Base-by-base conservation (phyloP, 306 rosid genomes). In the Quillaja saponaria region DNA sequence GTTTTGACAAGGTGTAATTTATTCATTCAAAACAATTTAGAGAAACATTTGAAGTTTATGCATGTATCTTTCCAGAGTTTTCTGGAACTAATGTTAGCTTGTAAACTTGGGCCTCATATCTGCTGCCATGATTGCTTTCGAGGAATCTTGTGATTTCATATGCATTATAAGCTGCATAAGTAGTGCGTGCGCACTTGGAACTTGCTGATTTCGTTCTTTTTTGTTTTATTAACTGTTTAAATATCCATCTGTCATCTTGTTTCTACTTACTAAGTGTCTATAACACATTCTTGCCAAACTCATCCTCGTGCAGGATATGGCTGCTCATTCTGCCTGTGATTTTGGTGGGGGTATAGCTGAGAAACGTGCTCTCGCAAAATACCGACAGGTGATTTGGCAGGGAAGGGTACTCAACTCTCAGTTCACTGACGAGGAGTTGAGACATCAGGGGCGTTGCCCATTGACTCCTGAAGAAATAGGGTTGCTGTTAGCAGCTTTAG, bases 241-340 rank as follows among this genome's bases (percentile, higher is more conserved):
- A n/a, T n/a, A n/a, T n/a, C n/a, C n/a, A n/a, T n/a, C n/a, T n/a
- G n/a, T n/a, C n/a, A n/a, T n/a, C n/a, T n/a, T n/a, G n/a, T n/a
- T n/a, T n/a, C n/a, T n/a, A n/a, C n/a, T n/a, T n/a, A n/a, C n/a
- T n/a, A n/a, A n/a, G n/a, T n/a, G n/a, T n/a, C n/a, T n/a, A n/a
- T n/a, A n/a, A n/a, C n/a, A n/a, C n/a, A n/a, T n/a, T n/a, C n/a
- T n/a, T n/a, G n/a, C n/a, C n/a, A n/a, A n/a, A n/a, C n/a, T n/a
- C n/a, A n/a, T n/a, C n/a, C n/a, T n/a, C n/a, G 14, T 63, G 35
- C 83, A 94, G 99, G 99, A 94, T 77, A 94, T 94, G 99, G 99
- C 99, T 19, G 99, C 99, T 6, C 99, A 94, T 83, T 94, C 99
- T 13, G 99, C 99, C 64, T 94, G 99, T 31, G 99, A 94, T 76